Base-by-base conservation (phyloP, 331 rosid genomes). In the Pyrus hybrid region DNA sequence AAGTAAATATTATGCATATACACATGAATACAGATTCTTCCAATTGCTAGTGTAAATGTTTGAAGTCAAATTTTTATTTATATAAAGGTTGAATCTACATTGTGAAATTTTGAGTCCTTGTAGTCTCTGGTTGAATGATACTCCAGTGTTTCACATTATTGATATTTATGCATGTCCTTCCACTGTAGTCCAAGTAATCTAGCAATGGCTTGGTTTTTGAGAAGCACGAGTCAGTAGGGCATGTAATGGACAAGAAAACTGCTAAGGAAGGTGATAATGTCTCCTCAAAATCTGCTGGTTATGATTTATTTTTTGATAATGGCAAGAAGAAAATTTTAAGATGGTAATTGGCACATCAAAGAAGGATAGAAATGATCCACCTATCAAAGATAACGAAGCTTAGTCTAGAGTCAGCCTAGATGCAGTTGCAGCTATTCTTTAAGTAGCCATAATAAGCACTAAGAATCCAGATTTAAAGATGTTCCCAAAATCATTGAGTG, bases 361-460 rank as follows among this genome's bases (percentile, higher is more conserved):
- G 83, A 90, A 90, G 76, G 90, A 87, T 75, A 89, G 79, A 54
- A 87, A 80, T 49, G 94, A 87, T 71, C 77, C 77, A 21, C 83
- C 77, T 76, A 8, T 8, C 53, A 86, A 79, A 83, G 80, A 82
- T 72, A 57, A 43, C 72, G 87, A 80, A 71, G 77, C 87, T 71
- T 80, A 82, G 67, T 73, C 68, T 56, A 83, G 73, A 69, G 72
- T 86, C 32, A 78, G 80, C 60, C 57, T 88, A 65, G 89, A 93
- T 82, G 92, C 91, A 0, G 79, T 88, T 1, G 95, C 91, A 4
- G 98, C 93, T 83, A 93, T 93, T 83, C 98, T 93, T 75, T 89
- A 87, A 87, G 98, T 87, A 63, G 98, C 89, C 70, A 89, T 90
- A 37, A 85, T 89, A 84, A 93, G 96, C 56, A 76, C 86, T 41